Evolutionary conservation across 345 rosid genomes (phyloP), one percentile per base, ranked within the genome.

Genomic region (Citrus trifoliata): DNA sequence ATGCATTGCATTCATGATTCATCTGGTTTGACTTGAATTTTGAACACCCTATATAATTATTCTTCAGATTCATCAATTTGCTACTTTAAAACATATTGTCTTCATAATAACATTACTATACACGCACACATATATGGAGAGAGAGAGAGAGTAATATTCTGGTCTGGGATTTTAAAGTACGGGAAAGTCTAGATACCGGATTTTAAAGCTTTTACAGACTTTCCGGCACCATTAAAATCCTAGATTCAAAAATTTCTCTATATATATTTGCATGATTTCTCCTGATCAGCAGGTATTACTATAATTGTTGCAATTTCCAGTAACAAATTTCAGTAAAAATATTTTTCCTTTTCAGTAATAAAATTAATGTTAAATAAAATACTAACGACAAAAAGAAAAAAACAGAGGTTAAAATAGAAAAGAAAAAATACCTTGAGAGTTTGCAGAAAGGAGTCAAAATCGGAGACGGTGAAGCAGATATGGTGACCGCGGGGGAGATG

Each of bases 401-500:
- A 35, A 35, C 48, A 42, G 0, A 42, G 16, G 16, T 46, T 46
- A 46, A 46, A 13, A 46, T 46, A 46, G 51, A 4, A 42, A 60
- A 14, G 53, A 62, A 28, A 67, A 38, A 46, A 19, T 13, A 93
- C 98, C 97, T 88, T 84, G 88, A 95, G 95, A 76, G 87, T 74
- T 4, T 67, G 80, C 61, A 92, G 81, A 73, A 92, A 90, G 51
- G 92, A 82, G 53, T 92, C 97, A 78, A 92, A 93, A 78, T 93
- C 86, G 71, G 98, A 79, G 82, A 92, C 86, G 24, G 92, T 76
- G 92, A 95, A 85, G 89, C 96, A 92, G 84, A 95, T 80, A 77
- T 93, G 98, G 75, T 92, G 97, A 63, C 98, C 94, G 76, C 91
- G 74, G 46, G 90, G 90, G 62, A 95, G 93, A 82, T 94, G 89